Evolutionary conservation across 148 eudicot species (phyloP).

Genomic region (Fagopyrum homotropicum): DNA sequence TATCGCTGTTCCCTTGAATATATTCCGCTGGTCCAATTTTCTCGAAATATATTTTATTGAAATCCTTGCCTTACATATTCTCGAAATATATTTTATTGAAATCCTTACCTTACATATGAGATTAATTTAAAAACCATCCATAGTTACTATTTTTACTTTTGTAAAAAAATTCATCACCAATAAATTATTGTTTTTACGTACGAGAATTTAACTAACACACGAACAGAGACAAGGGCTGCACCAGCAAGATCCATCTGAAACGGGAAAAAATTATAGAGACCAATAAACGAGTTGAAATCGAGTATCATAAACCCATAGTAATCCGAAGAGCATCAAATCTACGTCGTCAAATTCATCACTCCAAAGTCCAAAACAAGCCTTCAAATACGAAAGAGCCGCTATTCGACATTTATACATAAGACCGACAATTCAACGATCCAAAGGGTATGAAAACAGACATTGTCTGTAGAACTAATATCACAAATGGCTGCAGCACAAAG

Average conservation of each 20-base stretch:
- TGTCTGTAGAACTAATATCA: background rate
- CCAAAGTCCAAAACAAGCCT: background rate
- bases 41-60: too few species aligned
- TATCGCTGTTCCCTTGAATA: too few species aligned
- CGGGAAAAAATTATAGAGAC: background rate
- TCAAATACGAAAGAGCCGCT: background rate
- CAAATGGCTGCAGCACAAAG: background rate
- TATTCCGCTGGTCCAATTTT: too few species aligned
- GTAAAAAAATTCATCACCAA: too few species aligned
- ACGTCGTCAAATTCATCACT: background rate
- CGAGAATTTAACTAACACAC: too few species aligned
- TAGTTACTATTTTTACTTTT: too few species aligned
- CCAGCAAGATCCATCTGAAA: background rate
- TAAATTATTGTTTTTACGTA: too few species aligned
- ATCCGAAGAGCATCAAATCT: background rate
- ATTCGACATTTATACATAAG: background rate
- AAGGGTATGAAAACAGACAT: background rate
- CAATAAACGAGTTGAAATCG: background rate
- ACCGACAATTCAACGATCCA: background rate
- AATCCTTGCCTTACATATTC: too few species aligned
- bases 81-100: too few species aligned
- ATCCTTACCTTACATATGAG: too few species aligned
- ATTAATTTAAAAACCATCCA: too few species aligned
- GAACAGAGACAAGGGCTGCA: background rate
- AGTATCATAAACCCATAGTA: background rate